phyloP scores from a whole-genome alignment of 441 rosid genomes.

The Euphorbia corollata region DNA sequence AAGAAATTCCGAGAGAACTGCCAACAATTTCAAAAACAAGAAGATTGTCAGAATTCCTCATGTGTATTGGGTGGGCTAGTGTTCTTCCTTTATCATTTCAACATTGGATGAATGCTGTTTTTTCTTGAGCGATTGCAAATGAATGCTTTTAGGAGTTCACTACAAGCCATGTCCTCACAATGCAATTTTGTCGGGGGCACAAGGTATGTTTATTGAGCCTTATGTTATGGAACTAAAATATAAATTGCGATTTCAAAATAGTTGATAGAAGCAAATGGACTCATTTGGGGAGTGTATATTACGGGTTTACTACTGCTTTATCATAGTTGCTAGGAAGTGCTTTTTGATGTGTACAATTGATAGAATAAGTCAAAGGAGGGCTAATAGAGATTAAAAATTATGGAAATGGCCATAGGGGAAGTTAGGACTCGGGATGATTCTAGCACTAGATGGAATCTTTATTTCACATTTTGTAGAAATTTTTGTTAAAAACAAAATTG shows the following conservation, averaged over 20 bases:
- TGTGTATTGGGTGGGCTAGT: slow-evolving; percentile 58
- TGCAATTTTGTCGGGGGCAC: slow-evolving; percentile 72
- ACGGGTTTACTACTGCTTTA: slow-evolving; percentile 2
- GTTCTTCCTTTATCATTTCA: slow-evolving; percentile 11
- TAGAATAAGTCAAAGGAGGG: background rate
- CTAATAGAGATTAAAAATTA: background rate
- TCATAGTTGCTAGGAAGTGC: background rate
- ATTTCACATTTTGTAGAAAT: background rate
- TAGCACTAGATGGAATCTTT: background rate
- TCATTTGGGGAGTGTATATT: background rate
- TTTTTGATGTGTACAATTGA: background rate
- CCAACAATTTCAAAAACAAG: slow-evolving; percentile 54
- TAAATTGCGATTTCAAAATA: background rate
- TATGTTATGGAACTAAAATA: background rate
- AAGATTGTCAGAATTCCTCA: slow-evolving; percentile 50
- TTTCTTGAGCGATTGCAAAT: slow-evolving; percentile 14
- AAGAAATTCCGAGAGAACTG: slow-evolving; percentile 66
- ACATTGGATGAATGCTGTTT: slow-evolving; percentile 14
- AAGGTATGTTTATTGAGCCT: slow-evolving; percentile 42
- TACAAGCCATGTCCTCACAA: slow-evolving; percentile 62
- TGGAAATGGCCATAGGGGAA: background rate
- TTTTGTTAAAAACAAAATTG: background rate
- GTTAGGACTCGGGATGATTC: background rate
- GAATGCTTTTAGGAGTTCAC: slow-evolving; percentile 54
- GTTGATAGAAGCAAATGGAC: background rate